These are phyloP conservation scores for Mrakiaceae sp. DNA, from an alignment of 1,284 basidiomycete species.

Conservation along the genomic window DNA sequence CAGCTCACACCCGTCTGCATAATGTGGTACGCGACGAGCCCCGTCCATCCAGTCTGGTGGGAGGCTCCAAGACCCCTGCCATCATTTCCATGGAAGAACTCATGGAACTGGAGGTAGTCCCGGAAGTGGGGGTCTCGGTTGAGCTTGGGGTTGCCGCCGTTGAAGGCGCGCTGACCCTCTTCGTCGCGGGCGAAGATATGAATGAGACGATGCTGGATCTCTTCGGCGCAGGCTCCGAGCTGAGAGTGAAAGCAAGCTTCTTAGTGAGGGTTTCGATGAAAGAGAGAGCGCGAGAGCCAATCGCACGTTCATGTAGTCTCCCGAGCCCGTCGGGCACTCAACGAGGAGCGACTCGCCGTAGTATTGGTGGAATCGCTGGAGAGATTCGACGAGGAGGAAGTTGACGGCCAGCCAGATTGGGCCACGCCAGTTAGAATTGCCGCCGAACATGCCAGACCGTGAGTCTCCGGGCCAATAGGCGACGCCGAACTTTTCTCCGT, in stretches of 20 bases:
- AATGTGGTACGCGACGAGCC: slow-evolving; percentile 83
- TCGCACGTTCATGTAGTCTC: slow-evolving; percentile 42
- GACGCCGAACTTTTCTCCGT: slow-evolving; percentile 83
- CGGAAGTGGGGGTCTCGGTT: slow-evolving; percentile 92
- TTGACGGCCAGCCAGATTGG: slow-evolving; percentile 84
- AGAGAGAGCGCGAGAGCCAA: slow-evolving; percentile 9
- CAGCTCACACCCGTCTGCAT: slow-evolving; percentile 74
- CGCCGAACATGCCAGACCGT: slow-evolving; percentile 94
- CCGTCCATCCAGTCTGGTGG: slow-evolving; percentile 97
- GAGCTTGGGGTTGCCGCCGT: slow-evolving; percentile 77
- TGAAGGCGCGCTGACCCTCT: slow-evolving; percentile 74
- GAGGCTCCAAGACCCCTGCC: slow-evolving; percentile 88
- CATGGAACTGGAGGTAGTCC: slow-evolving; percentile 91
- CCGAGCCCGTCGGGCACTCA: slow-evolving; percentile 90
- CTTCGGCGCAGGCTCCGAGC: slow-evolving; percentile 82
- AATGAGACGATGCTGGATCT: slow-evolving; percentile 91
- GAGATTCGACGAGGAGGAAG: slow-evolving; percentile 65
- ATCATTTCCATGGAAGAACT: slow-evolving; percentile 93
- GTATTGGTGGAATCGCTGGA: slow-evolving; percentile 95
- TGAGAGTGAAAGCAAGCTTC: slow-evolving; percentile 58
- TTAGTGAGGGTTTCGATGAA: background rate
- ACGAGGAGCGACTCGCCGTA: slow-evolving; percentile 79
- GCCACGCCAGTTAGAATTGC: slow-evolving; percentile 93
- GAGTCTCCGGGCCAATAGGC: slow-evolving; percentile 98
- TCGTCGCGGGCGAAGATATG: slow-evolving; percentile 88